Conservation (phyloP, 1,284 basidiomycete genomes). For the Golubevia pallescens region DNA sequence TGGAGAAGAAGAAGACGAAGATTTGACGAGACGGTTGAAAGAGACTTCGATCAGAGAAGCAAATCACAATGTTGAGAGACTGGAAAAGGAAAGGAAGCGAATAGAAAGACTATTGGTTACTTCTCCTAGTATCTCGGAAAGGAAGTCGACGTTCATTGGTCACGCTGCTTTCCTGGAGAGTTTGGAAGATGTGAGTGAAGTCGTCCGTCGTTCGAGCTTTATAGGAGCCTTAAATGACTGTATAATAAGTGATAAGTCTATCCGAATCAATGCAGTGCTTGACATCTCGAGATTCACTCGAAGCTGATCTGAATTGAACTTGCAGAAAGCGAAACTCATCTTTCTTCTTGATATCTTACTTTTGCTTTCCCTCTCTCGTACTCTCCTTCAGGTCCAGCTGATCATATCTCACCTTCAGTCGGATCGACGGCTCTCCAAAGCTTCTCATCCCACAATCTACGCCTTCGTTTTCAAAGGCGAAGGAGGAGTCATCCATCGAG, state of each 20-base stretch:
- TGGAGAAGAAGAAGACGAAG: background rate
- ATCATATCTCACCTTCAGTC: background rate
- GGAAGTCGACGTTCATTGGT: slow-evolving; percentile 58
- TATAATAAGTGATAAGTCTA: too few relatives aligned
- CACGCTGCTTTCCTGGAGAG: slow-evolving; percentile 37
- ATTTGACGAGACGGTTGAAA: background rate
- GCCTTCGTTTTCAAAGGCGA: slow-evolving; percentile 47
- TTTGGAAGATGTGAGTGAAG: slow-evolving; percentile 35
- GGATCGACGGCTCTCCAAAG: slow-evolving; percentile 5
- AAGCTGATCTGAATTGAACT: too few relatives aligned
- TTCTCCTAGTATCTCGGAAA: slow-evolving; percentile 39
- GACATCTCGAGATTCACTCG: too few relatives aligned
- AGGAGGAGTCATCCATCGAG: slow-evolving; percentile 38
- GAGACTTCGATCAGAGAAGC: background rate
- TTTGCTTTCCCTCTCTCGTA: background rate
- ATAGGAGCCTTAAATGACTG: too few relatives aligned
- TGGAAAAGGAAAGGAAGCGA: background rate
- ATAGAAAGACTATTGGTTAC: slow-evolving; percentile 18
- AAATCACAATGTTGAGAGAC: background rate
- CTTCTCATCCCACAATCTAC: slow-evolving; percentile 57
- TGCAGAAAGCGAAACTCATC: background rate
- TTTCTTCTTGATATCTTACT: slow-evolving; percentile 1
- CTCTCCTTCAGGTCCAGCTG: background rate
- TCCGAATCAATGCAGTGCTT: too few relatives aligned
- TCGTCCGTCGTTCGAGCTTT: too few relatives aligned